Conservation (phyloP, 768 basidiomycete genomes). For the Cystobasidium tubakii region DNA sequence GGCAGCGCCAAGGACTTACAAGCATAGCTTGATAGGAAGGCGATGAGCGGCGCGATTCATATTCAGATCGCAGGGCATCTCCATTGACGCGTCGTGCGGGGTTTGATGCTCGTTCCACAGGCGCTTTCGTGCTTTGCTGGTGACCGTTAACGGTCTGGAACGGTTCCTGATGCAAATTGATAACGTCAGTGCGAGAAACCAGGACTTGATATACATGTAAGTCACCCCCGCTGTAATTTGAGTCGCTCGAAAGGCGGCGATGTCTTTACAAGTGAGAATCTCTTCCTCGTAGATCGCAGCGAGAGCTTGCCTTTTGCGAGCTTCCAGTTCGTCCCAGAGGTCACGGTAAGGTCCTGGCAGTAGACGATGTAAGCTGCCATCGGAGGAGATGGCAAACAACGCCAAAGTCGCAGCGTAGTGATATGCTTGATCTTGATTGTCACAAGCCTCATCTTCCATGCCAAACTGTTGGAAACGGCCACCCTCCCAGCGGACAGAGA, state of each 20-base stretch:
- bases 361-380: slow-evolving; percentile 55
- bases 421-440: slow-evolving; percentile 70
- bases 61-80: slow-evolving; percentile 34
- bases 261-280: slow-evolving; percentile 64
- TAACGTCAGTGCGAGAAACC: not conserved
- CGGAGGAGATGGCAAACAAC: slow-evolving; percentile 63
- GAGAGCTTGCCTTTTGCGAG: slow-evolving; percentile 58
- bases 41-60: slow-evolving; percentile 55
- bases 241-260: slow-evolving; percentile 53
- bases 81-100: slow-evolving; percentile 58
- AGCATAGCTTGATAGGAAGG: slow-evolving; percentile 80
- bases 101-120: slow-evolving; percentile 51
- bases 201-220: not conserved
- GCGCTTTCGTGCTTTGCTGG: not conserved
- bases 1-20: slow-evolving; percentile 53
- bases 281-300: slow-evolving; percentile 62
- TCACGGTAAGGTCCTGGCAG: slow-evolving; percentile 79
- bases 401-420: slow-evolving; percentile 83
- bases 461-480: slow-evolving; percentile 56
- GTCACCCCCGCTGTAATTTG: slow-evolving; percentile 19
- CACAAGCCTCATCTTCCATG: slow-evolving; percentile 75
- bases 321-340: slow-evolving; percentile 85
- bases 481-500: slow-evolving; percentile 69
- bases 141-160: not conserved
- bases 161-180: not conserved